Base-by-base conservation (phyloP, 164 flowering plant genomes). In the Chloranthus sessilifolius region DNA sequence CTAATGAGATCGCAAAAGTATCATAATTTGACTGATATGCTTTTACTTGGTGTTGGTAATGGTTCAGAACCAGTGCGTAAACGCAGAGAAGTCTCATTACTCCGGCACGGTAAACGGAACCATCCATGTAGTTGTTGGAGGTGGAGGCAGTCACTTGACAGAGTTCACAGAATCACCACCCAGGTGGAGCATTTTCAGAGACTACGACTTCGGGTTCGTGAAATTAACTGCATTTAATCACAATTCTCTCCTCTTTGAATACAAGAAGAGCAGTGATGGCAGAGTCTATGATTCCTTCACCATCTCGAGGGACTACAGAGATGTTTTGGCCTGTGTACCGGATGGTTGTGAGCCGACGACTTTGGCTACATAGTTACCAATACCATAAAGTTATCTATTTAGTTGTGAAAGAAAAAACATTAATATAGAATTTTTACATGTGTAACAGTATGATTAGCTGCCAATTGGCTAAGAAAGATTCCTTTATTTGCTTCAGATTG, bases 211-310 rank as follows among this genome's bases (percentile, higher is more conserved):
- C 17, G 97, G 97, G 4, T 89, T 83, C 55, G 90, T 77, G 33
- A 89, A 89, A 53, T 15, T 89, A 43, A 89, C 97, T 0, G 97
- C 97, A 16, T 82, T 79, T 60, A 79, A 86, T 62, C 84, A 80
- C 56, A 74, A 88, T 0, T 78, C 72, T n/a, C 78, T 89, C 14
- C 83, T 82, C 11, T 86, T 83, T 16, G 94, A 86, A 74, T 89
- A 86, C 81, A 86, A 86, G 74, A 83, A 65, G 61, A 89, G 95
- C 74, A 59, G 83, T 0, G 85, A 86, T 52, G 95, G 95, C 1
- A 62, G 72, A 4, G 92, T 84, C 1, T 77, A 86, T 43, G 97
- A 89, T 65, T 82, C 90, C 14, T 89, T 86, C 73, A 83, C 90
- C 59, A 73, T 89, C 39, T 69, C 81, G 0, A 86, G 95, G 53